Evolutionary conservation across 371 early-diverging fungal genomes (phyloP).

Genomic region (Coemansia sp.): DNA sequence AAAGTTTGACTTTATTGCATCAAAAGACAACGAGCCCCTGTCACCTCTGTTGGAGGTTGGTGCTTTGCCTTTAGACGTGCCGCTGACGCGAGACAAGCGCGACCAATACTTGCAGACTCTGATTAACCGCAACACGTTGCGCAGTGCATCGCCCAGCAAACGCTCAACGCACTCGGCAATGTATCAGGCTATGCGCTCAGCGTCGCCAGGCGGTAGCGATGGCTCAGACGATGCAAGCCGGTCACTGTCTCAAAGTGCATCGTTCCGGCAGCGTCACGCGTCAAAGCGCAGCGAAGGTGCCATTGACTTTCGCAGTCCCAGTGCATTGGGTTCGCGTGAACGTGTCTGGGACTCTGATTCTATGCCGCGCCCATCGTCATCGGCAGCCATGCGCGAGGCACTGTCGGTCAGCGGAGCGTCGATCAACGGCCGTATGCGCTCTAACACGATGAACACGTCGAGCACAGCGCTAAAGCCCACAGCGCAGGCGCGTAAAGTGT

Average conservation of each 20-base stretch:
- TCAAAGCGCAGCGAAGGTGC: slow-evolving; percentile 45
- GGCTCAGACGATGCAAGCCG: slow-evolving; percentile 23
- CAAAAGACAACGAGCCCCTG: neutral
- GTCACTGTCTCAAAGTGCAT: neutral
- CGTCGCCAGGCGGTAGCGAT: slow-evolving; percentile 12
- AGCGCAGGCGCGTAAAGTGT: slow-evolving; percentile 33
- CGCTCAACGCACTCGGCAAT: slow-evolving; percentile 26
- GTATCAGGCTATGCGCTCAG: slow-evolving; percentile 28
- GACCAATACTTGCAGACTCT: slow-evolving; percentile 50
- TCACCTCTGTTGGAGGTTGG: neutral
- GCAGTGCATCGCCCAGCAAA: slow-evolving; percentile 34
- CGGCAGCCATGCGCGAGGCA: slow-evolving; percentile 27
- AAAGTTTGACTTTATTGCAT: neutral
- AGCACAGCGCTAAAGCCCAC: neutral
- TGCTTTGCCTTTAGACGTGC: slow-evolving; percentile 28
- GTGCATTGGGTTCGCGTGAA: slow-evolving; percentile 20
- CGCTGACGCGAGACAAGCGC: slow-evolving; percentile 48
- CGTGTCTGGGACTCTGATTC: slow-evolving; percentile 5
- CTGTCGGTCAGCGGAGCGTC: slow-evolving; percentile 28
- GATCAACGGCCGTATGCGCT: slow-evolving; percentile 41
- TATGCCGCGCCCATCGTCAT: slow-evolving; percentile 19
- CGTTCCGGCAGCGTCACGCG: slow-evolving; percentile 18
- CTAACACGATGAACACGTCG: slow-evolving; percentile 17
- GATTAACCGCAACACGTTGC: slow-evolving; percentile 47
- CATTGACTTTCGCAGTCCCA: slow-evolving; percentile 37